Percentiles rank a stretch among this genome's conserved stretches.
phyloP scores from a whole-genome alignment of 306 rosid genomes.

The Oxytropis ochrocephala region DNA sequence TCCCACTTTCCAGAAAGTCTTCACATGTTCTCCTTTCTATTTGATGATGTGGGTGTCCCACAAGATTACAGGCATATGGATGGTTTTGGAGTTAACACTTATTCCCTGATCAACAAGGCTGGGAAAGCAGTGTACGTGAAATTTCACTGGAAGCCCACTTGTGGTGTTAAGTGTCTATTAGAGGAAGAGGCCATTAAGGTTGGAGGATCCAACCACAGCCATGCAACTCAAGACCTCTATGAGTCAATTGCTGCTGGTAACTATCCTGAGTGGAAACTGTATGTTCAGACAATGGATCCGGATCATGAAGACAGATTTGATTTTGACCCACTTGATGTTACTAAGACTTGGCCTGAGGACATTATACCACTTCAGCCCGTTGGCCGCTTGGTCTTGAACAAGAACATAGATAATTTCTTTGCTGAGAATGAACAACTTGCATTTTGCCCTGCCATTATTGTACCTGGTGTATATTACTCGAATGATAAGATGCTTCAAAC shows the following conservation, averaged over 20 bases:
- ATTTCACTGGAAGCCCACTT: constrained; percentile 83
- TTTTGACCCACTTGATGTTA: constrained; percentile 91
- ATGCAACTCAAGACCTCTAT: constrained; percentile 86
- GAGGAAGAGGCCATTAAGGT: constrained; percentile 81
- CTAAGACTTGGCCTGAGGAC: constrained; percentile 98
- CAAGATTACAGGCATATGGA: constrained; percentile 97
- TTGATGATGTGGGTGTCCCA: constrained; percentile 84
- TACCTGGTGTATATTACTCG: constrained; percentile 81
- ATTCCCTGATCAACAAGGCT: constrained; percentile 64
- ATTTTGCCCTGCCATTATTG: constrained; percentile 75
- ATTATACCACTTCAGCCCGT: constrained; percentile 91
- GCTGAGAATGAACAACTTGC: constrained; percentile 98
- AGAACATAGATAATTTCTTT: constrained; percentile 88
- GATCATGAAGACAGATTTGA: constrained; percentile 79
- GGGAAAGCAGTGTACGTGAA: constrained; percentile 78
- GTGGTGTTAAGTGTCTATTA: constrained; percentile 74
- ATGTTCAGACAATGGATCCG: constrained; percentile 83
- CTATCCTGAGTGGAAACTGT: constrained; percentile 97
- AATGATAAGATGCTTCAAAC: constrained; percentile 92
- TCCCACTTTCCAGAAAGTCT: constrained; percentile 94
- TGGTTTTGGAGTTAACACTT: constrained; percentile 86
- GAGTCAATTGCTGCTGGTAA: constrained; percentile 96
- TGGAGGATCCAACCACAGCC: constrained; percentile 96
- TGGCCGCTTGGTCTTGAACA: constrained; percentile 88
- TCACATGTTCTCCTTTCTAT: constrained; percentile 74